A percentile compares a stretch with the other conserved stretches of the same genome.
Conservation (phyloP, 768 basidiomycete genomes). For the Phanerodontia chrysosporium region DNA sequence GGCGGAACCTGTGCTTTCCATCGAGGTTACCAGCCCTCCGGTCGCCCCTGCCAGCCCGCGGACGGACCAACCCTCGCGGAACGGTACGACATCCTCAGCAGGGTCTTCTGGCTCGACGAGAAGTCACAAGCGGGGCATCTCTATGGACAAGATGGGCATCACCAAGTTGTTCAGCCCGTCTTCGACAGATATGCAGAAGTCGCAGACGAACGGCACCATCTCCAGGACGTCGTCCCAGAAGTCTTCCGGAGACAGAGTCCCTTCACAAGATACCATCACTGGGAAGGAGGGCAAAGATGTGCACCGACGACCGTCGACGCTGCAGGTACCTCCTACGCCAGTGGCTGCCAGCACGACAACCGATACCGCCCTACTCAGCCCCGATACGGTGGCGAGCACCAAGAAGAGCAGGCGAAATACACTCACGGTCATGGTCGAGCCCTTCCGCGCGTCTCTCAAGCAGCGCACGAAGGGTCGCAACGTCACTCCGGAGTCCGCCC, state of each 20-base stretch:
- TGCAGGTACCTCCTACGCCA: slow-evolving; percentile 24
- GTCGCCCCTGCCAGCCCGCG: slow-evolving; percentile 21
- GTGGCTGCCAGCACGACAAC: slow-evolving; percentile 11
- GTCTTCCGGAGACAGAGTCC: slow-evolving; percentile 15
- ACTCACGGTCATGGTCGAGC: slow-evolving; percentile 83
- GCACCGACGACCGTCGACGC: slow-evolving; percentile 27
- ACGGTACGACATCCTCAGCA: slow-evolving; percentile 19
- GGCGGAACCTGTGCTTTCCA: slow-evolving; percentile 25
- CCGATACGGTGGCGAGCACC: slow-evolving; percentile 24
- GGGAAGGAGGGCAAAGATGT: slow-evolving; percentile 13
- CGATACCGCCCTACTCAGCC: slow-evolving; percentile 30
- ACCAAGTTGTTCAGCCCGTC: slow-evolving; percentile 64
- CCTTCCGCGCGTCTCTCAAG: slow-evolving; percentile 54
- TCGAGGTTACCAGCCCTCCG: slow-evolving; percentile 31
- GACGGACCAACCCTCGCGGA: slow-evolving; percentile 14
- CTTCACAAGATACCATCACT: slow-evolving; percentile 23
- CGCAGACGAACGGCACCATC: slow-evolving; percentile 27
- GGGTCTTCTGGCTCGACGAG: slow-evolving; percentile 34
- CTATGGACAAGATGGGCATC: slow-evolving; percentile 76
- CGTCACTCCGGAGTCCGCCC: slow-evolving; percentile 24
- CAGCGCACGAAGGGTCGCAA: slow-evolving; percentile 21
- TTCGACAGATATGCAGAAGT: slow-evolving; percentile 24
- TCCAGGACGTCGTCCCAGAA: slow-evolving; percentile 38
- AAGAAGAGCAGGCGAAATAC: slow-evolving; percentile 78
- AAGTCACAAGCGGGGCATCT: slow-evolving; percentile 63